These are phyloP conservation scores for Nakaseomyces kungkrabaensis DNA, from an alignment of 1,139 yeast species.

Conservation along the genomic window DNA sequence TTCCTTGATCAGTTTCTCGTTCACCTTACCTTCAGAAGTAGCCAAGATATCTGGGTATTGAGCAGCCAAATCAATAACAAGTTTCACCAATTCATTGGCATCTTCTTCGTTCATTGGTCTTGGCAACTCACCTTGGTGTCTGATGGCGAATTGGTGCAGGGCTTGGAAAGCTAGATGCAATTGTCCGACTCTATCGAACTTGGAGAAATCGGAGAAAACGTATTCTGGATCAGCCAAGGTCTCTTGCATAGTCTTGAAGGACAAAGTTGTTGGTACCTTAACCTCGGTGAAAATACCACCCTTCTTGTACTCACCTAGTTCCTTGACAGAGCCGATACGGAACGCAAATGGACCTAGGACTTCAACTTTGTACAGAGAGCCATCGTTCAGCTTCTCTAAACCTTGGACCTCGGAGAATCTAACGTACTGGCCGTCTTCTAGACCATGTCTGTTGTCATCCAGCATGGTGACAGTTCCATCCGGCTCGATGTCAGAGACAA, in stretches of 20 bases:
- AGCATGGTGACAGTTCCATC: conserved; percentile 88
- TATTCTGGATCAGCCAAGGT: conserved; percentile 74
- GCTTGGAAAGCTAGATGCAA: conserved; percentile 90
- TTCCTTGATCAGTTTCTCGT: conserved; percentile 59
- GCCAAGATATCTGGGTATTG: conserved; percentile 52
- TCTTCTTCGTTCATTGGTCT: conserved; percentile 68
- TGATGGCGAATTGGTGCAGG: conserved; percentile 58
- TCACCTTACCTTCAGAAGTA: conserved; percentile 42
- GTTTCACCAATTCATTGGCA: conserved; percentile 53
- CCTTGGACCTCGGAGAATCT: conserved; percentile 85
- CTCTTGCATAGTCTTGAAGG: conserved; percentile 53
- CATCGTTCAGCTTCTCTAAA: conserved; percentile 51
- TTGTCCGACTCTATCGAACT: conserved; percentile 84
- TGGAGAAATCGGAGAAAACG: conserved; percentile 78
- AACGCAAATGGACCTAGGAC: conserved; percentile 93
- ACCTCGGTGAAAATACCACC: conserved; percentile 94
- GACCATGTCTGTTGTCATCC: conserved; percentile 86
- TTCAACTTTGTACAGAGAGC: conserved; percentile 61
- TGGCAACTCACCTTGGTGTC: conserved; percentile 60
- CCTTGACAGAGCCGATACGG: conserved; percentile 45
- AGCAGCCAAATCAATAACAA: conserved; percentile 50
- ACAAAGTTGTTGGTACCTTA: conserved; percentile 59
- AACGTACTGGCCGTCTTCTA: conserved; percentile 86
- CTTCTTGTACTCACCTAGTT: conserved; percentile 56
- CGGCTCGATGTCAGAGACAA: conserved; percentile 77